Evolutionary conservation across 371 early-diverging fungal genomes (phyloP).

Genomic region (Fennellomyces sp.): DNA sequence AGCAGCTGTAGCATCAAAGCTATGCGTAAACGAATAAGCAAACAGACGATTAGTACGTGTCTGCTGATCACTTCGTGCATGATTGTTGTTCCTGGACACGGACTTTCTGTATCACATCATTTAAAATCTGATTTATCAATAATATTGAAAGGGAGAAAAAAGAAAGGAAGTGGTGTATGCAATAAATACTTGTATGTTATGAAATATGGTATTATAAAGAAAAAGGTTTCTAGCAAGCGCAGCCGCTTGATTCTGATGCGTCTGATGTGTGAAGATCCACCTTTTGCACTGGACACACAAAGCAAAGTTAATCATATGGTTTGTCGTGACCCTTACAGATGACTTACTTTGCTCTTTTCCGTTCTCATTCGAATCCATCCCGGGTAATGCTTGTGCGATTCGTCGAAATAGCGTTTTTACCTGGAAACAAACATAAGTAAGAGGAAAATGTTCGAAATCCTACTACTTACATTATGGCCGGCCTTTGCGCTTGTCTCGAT

Average conservation of each 20-base stretch:
- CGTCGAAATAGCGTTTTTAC: slow-evolving; percentile 93
- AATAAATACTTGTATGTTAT: not conserved
- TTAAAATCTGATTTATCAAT: no score
- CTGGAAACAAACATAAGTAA: slow-evolving; percentile 15
- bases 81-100: no score
- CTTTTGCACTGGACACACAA: slow-evolving; percentile 34
- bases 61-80: no score
- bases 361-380: slow-evolving; percentile 69
- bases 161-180: not conserved
- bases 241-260: slow-evolving; percentile 27
- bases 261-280: slow-evolving; percentile 29
- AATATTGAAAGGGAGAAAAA: not conserved
- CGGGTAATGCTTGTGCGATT: slow-evolving; percentile 95
- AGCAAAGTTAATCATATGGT: not conserved
- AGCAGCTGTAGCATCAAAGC: no score
- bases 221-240: slow-evolving; percentile 30
- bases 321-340: not conserved
- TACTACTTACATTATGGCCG: slow-evolving; percentile 80
- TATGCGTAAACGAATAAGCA: no score
- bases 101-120: no score
- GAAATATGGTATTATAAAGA: no score
- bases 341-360: slow-evolving; percentile 43
- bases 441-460: not conserved
- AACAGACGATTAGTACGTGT: no score
- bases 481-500: slow-evolving; percentile 98